A percentile compares a stretch with the other conserved stretches of the same genome.
phyloP scores from a whole-genome alignment of 805 yeast species.

The Schizosaccharomyces osmophilus region DNA sequence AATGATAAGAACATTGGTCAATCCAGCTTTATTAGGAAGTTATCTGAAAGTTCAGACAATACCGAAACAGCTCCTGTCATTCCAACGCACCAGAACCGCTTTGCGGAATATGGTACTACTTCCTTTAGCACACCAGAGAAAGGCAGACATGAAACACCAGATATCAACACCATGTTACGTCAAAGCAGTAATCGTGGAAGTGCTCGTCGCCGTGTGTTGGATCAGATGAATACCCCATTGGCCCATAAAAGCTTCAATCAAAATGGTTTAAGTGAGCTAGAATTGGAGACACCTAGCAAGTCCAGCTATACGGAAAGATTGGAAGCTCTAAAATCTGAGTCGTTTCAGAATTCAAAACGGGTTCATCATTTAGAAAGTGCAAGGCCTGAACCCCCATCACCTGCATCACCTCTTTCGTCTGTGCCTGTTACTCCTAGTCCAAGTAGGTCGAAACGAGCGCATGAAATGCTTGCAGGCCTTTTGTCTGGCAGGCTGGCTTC shows the following conservation, averaged over 20 bases:
- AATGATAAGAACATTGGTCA: too few species aligned
- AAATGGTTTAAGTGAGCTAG: background rate
- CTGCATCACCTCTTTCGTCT: background rate
- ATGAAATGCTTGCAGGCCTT: background rate
- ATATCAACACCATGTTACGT: background rate
- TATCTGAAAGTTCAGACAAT: too few species aligned
- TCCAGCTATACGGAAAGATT: background rate
- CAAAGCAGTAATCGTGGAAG: background rate
- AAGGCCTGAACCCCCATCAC: background rate
- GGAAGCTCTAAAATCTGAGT: background rate
- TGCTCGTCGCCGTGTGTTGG: background rate
- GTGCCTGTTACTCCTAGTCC: background rate
- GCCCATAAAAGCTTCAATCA: background rate
- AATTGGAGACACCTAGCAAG: background rate
- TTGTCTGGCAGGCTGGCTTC: background rate
- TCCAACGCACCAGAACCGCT: too few species aligned
- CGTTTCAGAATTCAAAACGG: background rate
- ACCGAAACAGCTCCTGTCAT: too few species aligned
- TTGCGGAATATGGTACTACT: background rate
- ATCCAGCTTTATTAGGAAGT: too few species aligned
- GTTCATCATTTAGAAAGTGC: background rate
- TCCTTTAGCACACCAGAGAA: background rate
- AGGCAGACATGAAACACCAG: background rate
- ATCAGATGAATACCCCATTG: background rate
- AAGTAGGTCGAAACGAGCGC: background rate